Evolutionary conservation across 2,329 filamentous ascomycete genomes (phyloP).

Genomic region (Alternaria panax): DNA sequence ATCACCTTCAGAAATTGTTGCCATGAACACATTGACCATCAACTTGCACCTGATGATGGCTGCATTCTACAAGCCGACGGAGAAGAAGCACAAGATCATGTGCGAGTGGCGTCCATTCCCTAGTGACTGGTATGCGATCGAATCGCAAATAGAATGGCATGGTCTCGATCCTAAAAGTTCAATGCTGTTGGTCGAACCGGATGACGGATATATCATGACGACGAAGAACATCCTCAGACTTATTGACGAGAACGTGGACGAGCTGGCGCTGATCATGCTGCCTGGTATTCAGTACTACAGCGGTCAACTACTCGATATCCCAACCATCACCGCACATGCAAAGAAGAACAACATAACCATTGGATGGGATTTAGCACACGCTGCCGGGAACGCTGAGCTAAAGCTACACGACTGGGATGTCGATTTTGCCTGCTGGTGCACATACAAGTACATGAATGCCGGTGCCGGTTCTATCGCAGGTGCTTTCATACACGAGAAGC

Average conservation of each 20-base stretch:
- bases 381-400: conserved; percentile 82
- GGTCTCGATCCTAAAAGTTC: conserved; percentile 69
- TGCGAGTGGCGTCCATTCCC: conserved; percentile 89
- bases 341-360: conserved; percentile 73
- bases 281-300: conserved; percentile 92
- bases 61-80: conserved; percentile 78
- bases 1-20: conserved; percentile 73
- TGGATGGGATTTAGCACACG: conserved; percentile 89
- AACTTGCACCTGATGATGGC: conserved; percentile 87
- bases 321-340: conserved; percentile 77
- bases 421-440: conserved; percentile 92
- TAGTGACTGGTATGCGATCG: conserved; percentile 84
- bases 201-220: conserved; percentile 68
- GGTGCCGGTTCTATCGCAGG: conserved; percentile 83
- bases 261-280: conserved; percentile 77
- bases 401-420: conserved; percentile 85
- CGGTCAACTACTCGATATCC: conserved; percentile 85
- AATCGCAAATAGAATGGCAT: conserved; percentile 80
- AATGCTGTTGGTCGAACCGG: conserved; percentile 73
- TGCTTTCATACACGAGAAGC: conserved; percentile 78
- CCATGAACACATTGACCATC: conserved; percentile 85
- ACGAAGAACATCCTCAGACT: conserved; percentile 73
- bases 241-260: conserved; percentile 76
- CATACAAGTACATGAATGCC: conserved; percentile 91
- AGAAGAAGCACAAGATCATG: conserved; percentile 75